Base-by-base conservation (phyloP, 208 protist species). In the Angomonas ambiguus region DNA sequence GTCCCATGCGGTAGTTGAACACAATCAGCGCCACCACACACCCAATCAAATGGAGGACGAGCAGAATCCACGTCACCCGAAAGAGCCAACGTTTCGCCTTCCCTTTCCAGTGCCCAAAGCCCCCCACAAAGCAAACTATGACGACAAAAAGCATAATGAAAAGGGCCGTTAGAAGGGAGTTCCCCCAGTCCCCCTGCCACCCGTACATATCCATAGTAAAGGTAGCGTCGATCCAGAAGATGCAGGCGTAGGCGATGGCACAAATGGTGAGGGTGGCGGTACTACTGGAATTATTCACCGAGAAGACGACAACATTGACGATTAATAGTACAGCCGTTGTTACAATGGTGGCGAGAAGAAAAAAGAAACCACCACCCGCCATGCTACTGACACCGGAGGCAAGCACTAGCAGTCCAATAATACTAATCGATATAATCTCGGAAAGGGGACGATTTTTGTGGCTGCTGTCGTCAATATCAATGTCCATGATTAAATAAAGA, bases 191-290 rank as follows among this genome's bases (percentile, higher is more conserved):
- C 30, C 56, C 42, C 20, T 72, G 60, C 78, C 80, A 89, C 31
- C 73, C 71, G 32, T 82, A 61, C 24, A 58, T 38, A 5, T 71
- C 42, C 65, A 82, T 65, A 24, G 76, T 82, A 62, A 92, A 88
- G 20, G 86, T 56, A 31, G 77, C 58, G 38, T 72, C 31, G 69
- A 90, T 61, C 82, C 83, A 93, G 51, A 82, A 81, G 41, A 83
- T 27, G 55, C 63, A 70, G 16, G 53, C 77, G 51, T 76, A 76
- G 49, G 75, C 82, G 38, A 73, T 77, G 61, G 71, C 74, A 63
- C 74, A 72, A 22, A 77, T 74, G 64, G 64, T 61, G 48, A 79
- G 62, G 49, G 76, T 65, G n/a, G 69, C 85, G 6, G 81, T 73
- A 1, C 72, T 18, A 27, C 74, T 64, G 10, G 76, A 72, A 53